Evolutionary conservation across 352 stramenopile species (phyloP).

Genomic region (Plasmopara halstedii): DNA sequence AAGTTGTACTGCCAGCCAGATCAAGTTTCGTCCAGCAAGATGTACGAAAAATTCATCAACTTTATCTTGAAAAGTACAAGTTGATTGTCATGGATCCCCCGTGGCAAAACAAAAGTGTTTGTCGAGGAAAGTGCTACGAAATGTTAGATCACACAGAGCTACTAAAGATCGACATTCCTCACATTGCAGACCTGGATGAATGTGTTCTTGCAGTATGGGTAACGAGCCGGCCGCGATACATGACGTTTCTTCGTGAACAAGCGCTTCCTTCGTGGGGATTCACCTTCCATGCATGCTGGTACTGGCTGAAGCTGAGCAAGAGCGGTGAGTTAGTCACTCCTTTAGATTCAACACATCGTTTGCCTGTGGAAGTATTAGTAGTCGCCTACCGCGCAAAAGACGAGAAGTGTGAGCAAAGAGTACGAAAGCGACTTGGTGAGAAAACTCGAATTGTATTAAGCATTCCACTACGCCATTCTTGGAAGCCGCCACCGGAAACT

Average conservation of each 20-base stretch:
- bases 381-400: conserved; percentile 39
- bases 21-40: conserved; percentile 21
- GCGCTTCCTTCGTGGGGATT: conserved; percentile 57
- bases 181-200: conserved; percentile 23
- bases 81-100: conserved; percentile 63
- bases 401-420: background rate
- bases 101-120: conserved; percentile 76
- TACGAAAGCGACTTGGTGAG: conserved; percentile 26
- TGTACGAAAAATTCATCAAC: conserved; percentile 16
- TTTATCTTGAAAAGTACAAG: conserved; percentile 14
- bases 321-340: conserved; percentile 53
- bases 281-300: conserved; percentile 49
- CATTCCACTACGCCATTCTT: conserved; percentile 66
- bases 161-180: conserved; percentile 30
- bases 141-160: conserved; percentile 58
- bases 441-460: conserved; percentile 41
- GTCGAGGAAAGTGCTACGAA: conserved; percentile 39
- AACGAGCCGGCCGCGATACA: conserved; percentile 58
- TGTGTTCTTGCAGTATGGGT: conserved; percentile 70
- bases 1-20: conserved; percentile 16
- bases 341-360: conserved; percentile 46
- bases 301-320: conserved; percentile 64
- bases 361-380: conserved; percentile 61
- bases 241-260: conserved; percentile 45
- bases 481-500: conserved; percentile 59